Base-by-base conservation (phyloP, 306 rosid genomes). In the Vicia sativa region DNA sequence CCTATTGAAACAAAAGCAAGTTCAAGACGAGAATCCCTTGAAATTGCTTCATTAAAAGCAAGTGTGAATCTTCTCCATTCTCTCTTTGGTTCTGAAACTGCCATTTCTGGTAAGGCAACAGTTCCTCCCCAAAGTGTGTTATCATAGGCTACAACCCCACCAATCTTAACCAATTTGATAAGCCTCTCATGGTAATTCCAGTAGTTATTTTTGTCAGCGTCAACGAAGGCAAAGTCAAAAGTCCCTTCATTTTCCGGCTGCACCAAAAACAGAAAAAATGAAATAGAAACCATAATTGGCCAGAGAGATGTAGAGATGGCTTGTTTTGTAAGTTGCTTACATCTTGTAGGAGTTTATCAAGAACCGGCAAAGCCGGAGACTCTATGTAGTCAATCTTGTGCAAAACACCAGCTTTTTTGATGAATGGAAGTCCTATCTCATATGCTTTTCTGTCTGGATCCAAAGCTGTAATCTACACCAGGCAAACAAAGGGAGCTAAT, bases 111-210 rank as follows among this genome's bases (percentile, higher is more conserved):
- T 82, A 71, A 71, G 4, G 78, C 80, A 58, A 87, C 86, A 4
- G 84, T 29, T 76, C 87, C 92, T 26, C 70, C 72, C 89, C 86
- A 82, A 1, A 84, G 84, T 9, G 89, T 87, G 68, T 87, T 87
- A 65, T 87, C 89, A 2, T 84, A 82, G 2, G 77, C 82, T 12
- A 62, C 77, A 6, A 84, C 3, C 10, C 92, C 89, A 3, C 83
- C 86, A 42, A 84, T 74, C 78, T 74, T 84, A 42, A 82, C 34
- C 81, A 84, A 53, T 54, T 78, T 80, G 66, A 84, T 62, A 15
- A 87, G 34, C 59, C 80, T 72, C 77, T 82, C 85, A 39, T 87
- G 86, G 81, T 87, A 84, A 58, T 76, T 80, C 81, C 83, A 80
- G 5, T 78, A 82, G 15, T 84, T 87, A 23, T 53, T 58, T 69